Percentiles rank a stretch among this genome's conserved stretches.
Evolutionary conservation across 768 basidiomycete species (phyloP).

Genomic region (Suillus brevipes): DNA sequence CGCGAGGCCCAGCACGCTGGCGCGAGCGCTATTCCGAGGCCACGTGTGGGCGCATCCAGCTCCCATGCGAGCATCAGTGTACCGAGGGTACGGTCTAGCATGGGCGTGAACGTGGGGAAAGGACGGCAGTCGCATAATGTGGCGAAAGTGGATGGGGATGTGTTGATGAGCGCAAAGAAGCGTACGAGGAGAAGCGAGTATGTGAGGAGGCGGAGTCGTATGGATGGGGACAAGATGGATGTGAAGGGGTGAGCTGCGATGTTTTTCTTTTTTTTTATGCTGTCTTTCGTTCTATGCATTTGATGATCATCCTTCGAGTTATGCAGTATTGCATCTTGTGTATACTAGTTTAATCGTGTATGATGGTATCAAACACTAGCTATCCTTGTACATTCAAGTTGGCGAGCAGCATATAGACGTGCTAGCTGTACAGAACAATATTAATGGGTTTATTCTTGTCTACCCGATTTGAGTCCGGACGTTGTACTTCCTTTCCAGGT

Average conservation of each 20-base stretch:
- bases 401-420: neutral
- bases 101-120: slow-evolving; percentile 39
- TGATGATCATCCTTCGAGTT: slow-evolving; percentile 8
- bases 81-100: slow-evolving; percentile 50
- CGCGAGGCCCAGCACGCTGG: slow-evolving; percentile 43
- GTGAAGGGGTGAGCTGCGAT: slow-evolving; percentile 11
- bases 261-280: slow-evolving; percentile 1
- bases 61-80: slow-evolving; percentile 20
- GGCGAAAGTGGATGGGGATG: slow-evolving; percentile 30
- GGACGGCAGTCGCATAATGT: slow-evolving; percentile 24
- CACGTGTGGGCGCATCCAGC: slow-evolving; percentile 13
- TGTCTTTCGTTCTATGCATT: slow-evolving; percentile 15
- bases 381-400: neutral
- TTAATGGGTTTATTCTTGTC: neutral
- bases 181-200: slow-evolving; percentile 77
- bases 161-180: slow-evolving; percentile 69
- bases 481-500: no score
- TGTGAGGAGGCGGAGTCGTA: slow-evolving; percentile 54
- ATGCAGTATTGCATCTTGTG: slow-evolving; percentile 2
- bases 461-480: neutral
- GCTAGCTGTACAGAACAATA: no score
- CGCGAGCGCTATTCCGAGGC: slow-evolving; percentile 16
- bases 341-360: neutral
- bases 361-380: no score
- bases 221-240: slow-evolving; percentile 15